Base-by-base conservation (phyloP, 2,329 filamentous ascomycete genomes). In the Aureobasidium sp. region DNA sequence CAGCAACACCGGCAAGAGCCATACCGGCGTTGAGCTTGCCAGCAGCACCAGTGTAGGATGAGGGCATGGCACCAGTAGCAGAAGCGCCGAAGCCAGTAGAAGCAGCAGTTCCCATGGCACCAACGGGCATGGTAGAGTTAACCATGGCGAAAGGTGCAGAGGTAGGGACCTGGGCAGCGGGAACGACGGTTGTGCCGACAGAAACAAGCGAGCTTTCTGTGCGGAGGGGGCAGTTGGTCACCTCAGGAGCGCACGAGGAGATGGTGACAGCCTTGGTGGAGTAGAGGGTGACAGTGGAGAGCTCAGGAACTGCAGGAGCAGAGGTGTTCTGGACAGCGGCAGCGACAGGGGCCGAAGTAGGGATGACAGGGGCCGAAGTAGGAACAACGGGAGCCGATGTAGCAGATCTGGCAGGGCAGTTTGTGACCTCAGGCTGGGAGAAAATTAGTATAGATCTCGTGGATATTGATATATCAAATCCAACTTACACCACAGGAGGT, bases 191-290 rank as follows among this genome's bases (percentile, higher is more conserved):
- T 44, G 58, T 57, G 29, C 61, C 61, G 29, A 59, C 59, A 16
- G 53, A 14, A 25, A 48, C 16, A 5, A 55, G 9, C 8, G 25
- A 10, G n/a, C 30, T 32, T 32, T 42, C n/a, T 21, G 21, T 21
- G 21, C 21, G 21, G 21, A 27, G 8, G 25, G 74, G 74, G 65
- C 75, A 77, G 67, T 72, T 66, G 41, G 70, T 72, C 27, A 74
- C 71, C 47, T 68, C 69, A 30, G 73, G 68, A 9, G 70, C 73
- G 66, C 75, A 76, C 66, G 73, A 70, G 61, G 71, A 73, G 66
- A 76, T 68, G 44, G 76, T 78, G 59, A 75, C 68, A 9, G 64
- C 55, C n/a, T 64, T 41, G 45, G 68, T 70, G 63, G 63, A 63
- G 66, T 68, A 68, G 32, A 67, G 59, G 37, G 66, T 67, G 39